phyloP scores from a whole-genome alignment of 2,329 filamentous ascomycete species.

The Paraphoma chrysanthemicola region DNA sequence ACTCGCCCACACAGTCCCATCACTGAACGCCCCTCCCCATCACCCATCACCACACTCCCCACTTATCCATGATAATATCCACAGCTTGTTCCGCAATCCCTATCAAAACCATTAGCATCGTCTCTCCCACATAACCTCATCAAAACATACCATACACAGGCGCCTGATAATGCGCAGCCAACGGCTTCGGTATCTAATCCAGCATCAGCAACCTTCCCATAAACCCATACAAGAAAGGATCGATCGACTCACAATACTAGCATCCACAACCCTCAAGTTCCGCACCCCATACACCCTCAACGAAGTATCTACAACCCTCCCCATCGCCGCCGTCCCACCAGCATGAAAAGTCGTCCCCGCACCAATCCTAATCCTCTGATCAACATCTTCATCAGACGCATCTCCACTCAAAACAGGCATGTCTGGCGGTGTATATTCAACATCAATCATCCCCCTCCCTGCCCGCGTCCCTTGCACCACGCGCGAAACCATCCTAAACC shows the following conservation, averaged over 20 bases:
- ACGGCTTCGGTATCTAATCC: slow-evolving; percentile 24
- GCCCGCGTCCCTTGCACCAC: slow-evolving; percentile 52
- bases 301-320: slow-evolving; percentile 55
- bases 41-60: no score
- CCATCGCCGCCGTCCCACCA: slow-evolving; percentile 66
- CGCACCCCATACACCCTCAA: slow-evolving; percentile 59
- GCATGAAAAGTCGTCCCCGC: slow-evolving; percentile 62
- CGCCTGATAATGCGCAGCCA: slow-evolving; percentile 31
- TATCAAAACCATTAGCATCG: not conserved
- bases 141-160: not conserved
- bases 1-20: no score
- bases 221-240: no score
- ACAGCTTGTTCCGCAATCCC: slow-evolving; percentile 3
- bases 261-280: slow-evolving; percentile 55
- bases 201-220: slow-evolving; percentile 18
- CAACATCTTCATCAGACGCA: slow-evolving; percentile 61
- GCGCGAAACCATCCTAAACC: slow-evolving; percentile 53
- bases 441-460: slow-evolving; percentile 53
- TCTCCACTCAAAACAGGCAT: slow-evolving; percentile 17
- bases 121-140: not conserved
- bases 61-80: not conserved
- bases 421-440: slow-evolving; percentile 52
- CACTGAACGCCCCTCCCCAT: no score
- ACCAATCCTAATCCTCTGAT: slow-evolving; percentile 55
- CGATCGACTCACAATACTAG: slow-evolving; percentile 14